Base-by-base conservation (phyloP, 164 flowering plant species). In the Amborella trichopoda region DNA sequence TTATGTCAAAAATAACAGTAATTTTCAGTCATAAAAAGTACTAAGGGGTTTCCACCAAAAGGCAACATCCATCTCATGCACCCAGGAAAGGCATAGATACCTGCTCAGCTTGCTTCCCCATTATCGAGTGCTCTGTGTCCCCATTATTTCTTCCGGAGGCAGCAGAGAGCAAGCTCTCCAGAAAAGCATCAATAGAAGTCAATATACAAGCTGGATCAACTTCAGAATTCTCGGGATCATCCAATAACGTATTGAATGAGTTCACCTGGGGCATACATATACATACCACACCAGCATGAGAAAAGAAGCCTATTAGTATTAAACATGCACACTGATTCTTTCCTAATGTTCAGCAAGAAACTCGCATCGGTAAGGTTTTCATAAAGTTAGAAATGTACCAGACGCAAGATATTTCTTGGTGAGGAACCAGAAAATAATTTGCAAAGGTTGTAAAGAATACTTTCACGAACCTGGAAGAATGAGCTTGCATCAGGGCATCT, bases 361-460 rank as follows among this genome's bases (percentile, higher is more conserved):
- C n/a, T n/a, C n/a, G n/a, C n/a, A n/a, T n/a, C n/a, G n/a, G n/a
- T n/a, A n/a, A n/a, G n/a, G n/a, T n/a, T n/a, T n/a, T 26, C 19
- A 14, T 34, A 23, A 20, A 33, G 27, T 23, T 30, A 28, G 19
- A 34, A 36, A 17, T 28, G 16, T 86, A 91, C 98, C 98, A 91
- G 44, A 51, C 75, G 63, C 23, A 50, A 53, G 47, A 87, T 54
- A 54, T 66, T 67, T 45, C 58, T 43, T 23, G 57, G 38, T 21
- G 88, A 72, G 38, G 76, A 62, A 72, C 70, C 63, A 27, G 70
- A 49, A 28, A 73, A 74, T 63, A 74, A 66, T 46, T 64, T 74
- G 55, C 95, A 81, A 25, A 91, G 80, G 49, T 42, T 33, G 27
- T 18, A 52, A 21, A 80, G 53, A 41, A 88, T 71, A 46, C 24